Base-by-base conservation (phyloP, 345 rosid genomes). In the Pistacia atlantica region DNA sequence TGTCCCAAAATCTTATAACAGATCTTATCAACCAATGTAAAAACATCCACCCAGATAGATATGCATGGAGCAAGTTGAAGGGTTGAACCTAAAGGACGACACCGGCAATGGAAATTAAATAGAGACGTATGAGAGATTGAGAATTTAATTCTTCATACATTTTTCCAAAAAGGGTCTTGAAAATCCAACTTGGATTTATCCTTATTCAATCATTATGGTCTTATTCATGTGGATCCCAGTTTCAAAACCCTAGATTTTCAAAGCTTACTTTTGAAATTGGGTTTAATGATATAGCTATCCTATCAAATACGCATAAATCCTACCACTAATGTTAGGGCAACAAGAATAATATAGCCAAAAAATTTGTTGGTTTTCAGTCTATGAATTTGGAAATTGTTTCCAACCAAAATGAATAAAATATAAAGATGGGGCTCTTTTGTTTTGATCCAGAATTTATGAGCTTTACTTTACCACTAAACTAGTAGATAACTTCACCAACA, bases 11-110 rank as follows among this genome's bases (percentile, higher is more conserved):
- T 25, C 25, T 25, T 25, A 25, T 25, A 25, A 25, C 1, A 25
- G 25, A 25, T 25, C 25, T 25, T 25, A 25, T 25, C 25, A 0
- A 25, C 25, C 25, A 25, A 25, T 25, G 25, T 25, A 25, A 25
- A 25, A 25, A 25, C 25, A 25, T 25, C 25, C 25, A 25, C 25
- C 25, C 66, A 55, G 71, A 80, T 66, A 74, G 74, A 79, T 77
- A 55, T 83, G 78, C 84, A 78, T 62, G 69, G 74, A 74, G 72
- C 84, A 80, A 75, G 78, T 82, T 76, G 69, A 80, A 75, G 49
- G 28, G 60, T 58, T 80, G 54, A 80, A 72, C 16, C 69, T 56
- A 69, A 61, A 51, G 57, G 51, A 52, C 60, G 60, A 56, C 68
- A 75, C 25, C 28, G 20, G 38, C 61, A 45, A 35, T 16, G 5